Conservation (phyloP, 169 alveolate species). For the Plasmodium cynomolgi region DNA sequence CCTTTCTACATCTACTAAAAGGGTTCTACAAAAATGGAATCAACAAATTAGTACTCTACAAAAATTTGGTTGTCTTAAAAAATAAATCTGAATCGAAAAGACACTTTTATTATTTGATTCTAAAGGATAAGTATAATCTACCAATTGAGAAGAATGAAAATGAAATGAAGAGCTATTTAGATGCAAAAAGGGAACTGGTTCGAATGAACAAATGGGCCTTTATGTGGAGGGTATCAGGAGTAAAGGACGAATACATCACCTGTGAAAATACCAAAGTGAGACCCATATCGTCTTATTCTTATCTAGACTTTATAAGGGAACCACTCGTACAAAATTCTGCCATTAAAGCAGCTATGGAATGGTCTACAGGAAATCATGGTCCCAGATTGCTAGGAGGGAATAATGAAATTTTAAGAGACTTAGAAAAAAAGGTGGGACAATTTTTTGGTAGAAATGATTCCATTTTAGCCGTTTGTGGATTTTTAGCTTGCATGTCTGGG, state of each 20-base stretch:
- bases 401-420: conserved; percentile 78
- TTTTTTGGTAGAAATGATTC: conserved; percentile 85
- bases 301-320: conserved; percentile 83
- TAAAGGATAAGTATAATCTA: conserved; percentile 75
- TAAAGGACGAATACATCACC: conserved; percentile 73
- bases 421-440: conserved; percentile 78
- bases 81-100: conserved; percentile 76
- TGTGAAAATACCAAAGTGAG: conserved; percentile 79
- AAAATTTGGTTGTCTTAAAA: conserved; percentile 34
- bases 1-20: conserved; percentile 10
- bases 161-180: conserved; percentile 82
- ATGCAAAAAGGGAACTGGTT: conserved; percentile 76
- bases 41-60: conserved; percentile 35
- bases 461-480: conserved; percentile 81
- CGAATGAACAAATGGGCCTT: conserved; percentile 80
- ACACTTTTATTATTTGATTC: conserved; percentile 78
- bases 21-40: background rate
- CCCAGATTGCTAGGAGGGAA: conserved; percentile 88
- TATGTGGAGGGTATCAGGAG: conserved; percentile 80
- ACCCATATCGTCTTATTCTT: conserved; percentile 83
- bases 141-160: conserved; percentile 79
- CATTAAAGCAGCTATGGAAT: conserved; percentile 79
- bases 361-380: conserved; percentile 87
- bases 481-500: conserved; percentile 84
- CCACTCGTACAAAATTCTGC: conserved; percentile 83